Percentiles rank a stretch among this genome's conserved stretches.
These are phyloP conservation scores for Mimosa bimucronata DNA, from an alignment of 306 rosid genomes.

Conservation along the genomic window DNA sequence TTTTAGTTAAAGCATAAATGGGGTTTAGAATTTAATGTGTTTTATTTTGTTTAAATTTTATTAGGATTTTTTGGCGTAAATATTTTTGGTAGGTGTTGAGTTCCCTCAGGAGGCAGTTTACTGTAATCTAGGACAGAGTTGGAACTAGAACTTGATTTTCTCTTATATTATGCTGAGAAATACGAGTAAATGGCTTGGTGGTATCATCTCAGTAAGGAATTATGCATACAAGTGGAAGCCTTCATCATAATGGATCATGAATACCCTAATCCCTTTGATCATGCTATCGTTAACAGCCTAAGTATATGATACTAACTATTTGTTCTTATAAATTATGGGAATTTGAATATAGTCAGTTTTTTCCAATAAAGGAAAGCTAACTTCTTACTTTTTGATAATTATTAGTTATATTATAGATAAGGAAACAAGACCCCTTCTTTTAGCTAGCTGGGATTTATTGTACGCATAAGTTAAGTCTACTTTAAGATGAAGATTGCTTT, in stretches of 20 bases:
- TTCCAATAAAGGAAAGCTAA: background rate
- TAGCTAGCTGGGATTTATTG: slow-evolving; percentile 3
- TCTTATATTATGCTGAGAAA: background rate
- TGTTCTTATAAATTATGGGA: background rate
- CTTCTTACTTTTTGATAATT: slow-evolving; percentile 9
- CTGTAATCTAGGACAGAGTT: background rate
- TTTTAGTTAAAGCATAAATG: background rate
- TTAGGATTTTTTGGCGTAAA: background rate
- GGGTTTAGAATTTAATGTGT: background rate
- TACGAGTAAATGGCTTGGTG: background rate
- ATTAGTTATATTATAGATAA: background rate
- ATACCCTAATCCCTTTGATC: background rate
- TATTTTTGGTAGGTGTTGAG: background rate
- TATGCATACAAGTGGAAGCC: background rate
- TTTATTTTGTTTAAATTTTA: background rate
- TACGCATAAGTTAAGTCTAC: background rate
- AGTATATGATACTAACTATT: background rate
- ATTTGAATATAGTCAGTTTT: background rate
- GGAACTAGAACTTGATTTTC: background rate
- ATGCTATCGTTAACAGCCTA: background rate
- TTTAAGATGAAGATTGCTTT: slow-evolving; percentile 15
- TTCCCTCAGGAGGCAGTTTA: background rate
- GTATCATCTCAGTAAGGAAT: background rate
- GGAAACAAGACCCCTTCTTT: slow-evolving; percentile 8
- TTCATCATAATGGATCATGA: background rate